A percentile compares a stretch with the other conserved stretches of the same genome.
Evolutionary conservation across 495 filamentous ascomycete genomes (phyloP).

Genomic region (Neurospora sp.): DNA sequence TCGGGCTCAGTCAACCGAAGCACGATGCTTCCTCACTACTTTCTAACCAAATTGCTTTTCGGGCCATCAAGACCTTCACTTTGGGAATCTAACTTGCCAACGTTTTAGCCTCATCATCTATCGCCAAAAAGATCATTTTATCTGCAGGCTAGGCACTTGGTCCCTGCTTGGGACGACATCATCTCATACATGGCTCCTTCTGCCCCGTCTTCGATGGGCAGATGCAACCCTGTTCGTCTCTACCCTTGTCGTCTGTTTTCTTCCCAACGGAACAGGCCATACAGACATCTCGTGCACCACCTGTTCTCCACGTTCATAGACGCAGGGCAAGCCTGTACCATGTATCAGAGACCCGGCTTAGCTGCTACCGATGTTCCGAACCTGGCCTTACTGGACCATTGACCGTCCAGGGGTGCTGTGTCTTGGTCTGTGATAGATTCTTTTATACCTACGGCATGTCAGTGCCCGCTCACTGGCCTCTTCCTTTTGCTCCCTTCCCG

Average conservation of each 20-base stretch:
- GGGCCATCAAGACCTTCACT: background rate
- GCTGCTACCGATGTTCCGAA: constrained; percentile 43
- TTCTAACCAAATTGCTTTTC: background rate
- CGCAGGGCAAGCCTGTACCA: constrained; percentile 39
- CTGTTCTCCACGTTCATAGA: constrained; percentile 33
- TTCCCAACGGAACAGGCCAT: constrained; percentile 31
- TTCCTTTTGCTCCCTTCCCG: constrained; percentile 22
- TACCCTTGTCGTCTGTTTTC: constrained; percentile 18
- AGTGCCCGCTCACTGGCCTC: constrained; percentile 26
- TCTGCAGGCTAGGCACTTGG: background rate
- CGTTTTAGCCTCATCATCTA: background rate
- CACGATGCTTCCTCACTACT: background rate
- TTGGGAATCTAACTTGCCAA: background rate
- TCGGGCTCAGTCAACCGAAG: background rate
- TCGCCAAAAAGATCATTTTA: background rate
- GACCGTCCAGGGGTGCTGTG: constrained; percentile 25
- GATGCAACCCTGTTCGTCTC: constrained; percentile 34
- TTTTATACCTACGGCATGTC: constrained; percentile 37
- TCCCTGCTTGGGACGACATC: background rate
- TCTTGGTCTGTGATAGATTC: constrained; percentile 27
- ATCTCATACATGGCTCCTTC: constrained; percentile 9
- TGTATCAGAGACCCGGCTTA: constrained; percentile 34
- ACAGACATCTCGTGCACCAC: constrained; percentile 35
- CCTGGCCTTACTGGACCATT: constrained; percentile 34
- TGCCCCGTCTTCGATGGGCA: constrained; percentile 32